phyloP scores from a whole-genome alignment of 139 green algal genomes.

The Closterium sp. region DNA sequence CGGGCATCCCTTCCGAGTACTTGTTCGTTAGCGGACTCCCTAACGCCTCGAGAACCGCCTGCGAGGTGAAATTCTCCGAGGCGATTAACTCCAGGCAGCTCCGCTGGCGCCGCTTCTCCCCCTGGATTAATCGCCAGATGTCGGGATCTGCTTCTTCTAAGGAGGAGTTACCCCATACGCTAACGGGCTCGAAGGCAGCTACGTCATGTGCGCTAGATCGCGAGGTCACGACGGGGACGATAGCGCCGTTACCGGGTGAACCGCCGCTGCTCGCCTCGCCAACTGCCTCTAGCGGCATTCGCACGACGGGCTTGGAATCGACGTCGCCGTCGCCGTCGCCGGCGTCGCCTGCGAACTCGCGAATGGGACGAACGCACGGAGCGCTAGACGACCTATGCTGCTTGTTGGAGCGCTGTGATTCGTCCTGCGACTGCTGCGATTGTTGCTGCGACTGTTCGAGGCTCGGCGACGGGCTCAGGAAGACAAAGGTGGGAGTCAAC shows the following conservation, averaged over 20 bases:
- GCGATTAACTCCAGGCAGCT: constrained; percentile 97
- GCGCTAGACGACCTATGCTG: background rate
- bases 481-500: background rate
- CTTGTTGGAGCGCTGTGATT: background rate
- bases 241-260: background rate
- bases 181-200: constrained; percentile 31
- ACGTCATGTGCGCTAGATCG: background rate
- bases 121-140: constrained; percentile 82
- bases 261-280: background rate
- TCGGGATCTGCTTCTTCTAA: constrained; percentile 84
- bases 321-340: background rate
- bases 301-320: background rate
- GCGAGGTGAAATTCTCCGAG: constrained; percentile 94
- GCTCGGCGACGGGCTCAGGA: background rate
- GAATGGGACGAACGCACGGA: background rate
- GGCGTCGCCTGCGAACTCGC: background rate
- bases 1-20: constrained; percentile 93
- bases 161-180: constrained; percentile 42
- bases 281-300: background rate
- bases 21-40: constrained; percentile 97
- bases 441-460: background rate
- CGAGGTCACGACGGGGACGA: background rate
- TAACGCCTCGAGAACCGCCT: constrained; percentile 89
- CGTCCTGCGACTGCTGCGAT: background rate
- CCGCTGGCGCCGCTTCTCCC: constrained; percentile 91